Percentiles rank a stretch among this genome's conserved stretches.
Conservation (phyloP, 2,329 filamentous ascomycete species). For the Verticillium tricorpus region DNA sequence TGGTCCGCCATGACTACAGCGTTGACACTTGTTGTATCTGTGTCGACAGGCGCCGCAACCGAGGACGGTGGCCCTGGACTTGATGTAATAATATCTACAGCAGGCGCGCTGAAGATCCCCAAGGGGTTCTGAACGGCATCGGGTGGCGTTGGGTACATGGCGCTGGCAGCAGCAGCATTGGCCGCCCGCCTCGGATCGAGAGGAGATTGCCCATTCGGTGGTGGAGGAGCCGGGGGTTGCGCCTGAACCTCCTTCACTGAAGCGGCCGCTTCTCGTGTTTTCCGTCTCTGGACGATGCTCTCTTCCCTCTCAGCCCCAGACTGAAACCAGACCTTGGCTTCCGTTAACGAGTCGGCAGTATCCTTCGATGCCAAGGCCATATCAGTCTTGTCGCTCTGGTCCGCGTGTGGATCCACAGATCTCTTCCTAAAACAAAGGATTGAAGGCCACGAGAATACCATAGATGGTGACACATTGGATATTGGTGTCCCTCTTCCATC, state of each 20-base stretch:
- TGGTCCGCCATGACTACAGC: background rate
- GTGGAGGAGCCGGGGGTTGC: slow-evolving; percentile 33
- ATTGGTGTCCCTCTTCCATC: slow-evolving; percentile 36
- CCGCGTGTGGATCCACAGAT: slow-evolving; percentile 34
- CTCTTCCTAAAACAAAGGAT: slow-evolving; percentile 48
- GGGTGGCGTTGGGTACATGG: slow-evolving; percentile 69
- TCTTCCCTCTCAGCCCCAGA: slow-evolving; percentile 41
- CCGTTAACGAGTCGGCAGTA: slow-evolving; percentile 43
- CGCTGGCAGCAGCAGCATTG: slow-evolving; percentile 39
- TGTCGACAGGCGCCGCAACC: slow-evolving; percentile 20
- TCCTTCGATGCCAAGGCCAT: slow-evolving; percentile 32
- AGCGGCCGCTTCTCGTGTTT: slow-evolving; percentile 40
- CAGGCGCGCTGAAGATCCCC: slow-evolving; percentile 46
- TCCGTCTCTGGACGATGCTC: slow-evolving; percentile 40
- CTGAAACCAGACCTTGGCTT: slow-evolving; percentile 45
- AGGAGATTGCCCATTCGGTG: slow-evolving; percentile 47
- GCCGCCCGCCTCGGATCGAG: slow-evolving; percentile 45
- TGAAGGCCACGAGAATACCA: slow-evolving; percentile 50
- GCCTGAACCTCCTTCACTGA: slow-evolving; percentile 36
- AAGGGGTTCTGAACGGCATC: slow-evolving; percentile 54
- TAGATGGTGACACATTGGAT: slow-evolving; percentile 21
- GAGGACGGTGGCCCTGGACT: slow-evolving; percentile 47
- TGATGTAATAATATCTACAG: slow-evolving; percentile 47
- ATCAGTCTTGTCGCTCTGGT: slow-evolving; percentile 32
- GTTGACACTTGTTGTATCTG: slow-evolving; percentile 27